Evolutionary conservation across 1,139 yeast genomes (phyloP), one percentile per base, ranked within the genome.

Genomic region (Oligophagozyma castellii): DNA sequence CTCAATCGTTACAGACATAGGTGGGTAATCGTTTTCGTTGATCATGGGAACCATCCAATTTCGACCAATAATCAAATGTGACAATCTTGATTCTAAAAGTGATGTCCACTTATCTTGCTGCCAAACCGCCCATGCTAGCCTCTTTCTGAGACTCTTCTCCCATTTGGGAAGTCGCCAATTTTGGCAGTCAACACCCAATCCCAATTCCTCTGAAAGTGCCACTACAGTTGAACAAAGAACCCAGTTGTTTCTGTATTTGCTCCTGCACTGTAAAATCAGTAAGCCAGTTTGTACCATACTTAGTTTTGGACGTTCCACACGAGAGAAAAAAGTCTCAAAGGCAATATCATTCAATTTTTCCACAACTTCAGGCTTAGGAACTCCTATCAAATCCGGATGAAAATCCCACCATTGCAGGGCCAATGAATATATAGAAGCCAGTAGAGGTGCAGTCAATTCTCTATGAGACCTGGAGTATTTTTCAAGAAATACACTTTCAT

Each of bases 51-150:
- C 83, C 20, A 73, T 56, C 89, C 92, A 79, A 47, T 78, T 77
- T 32, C 61, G 55, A 8, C 72, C 73, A 33, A 70, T 59, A 5
- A 70, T 65, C 20, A 68, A 55, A 54, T 81, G 94, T 0, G 93
- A 73, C 1, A 93, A 92, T 27, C 94, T 59, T 0, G 86, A 69
- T 46, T 81, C 89, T 35, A 72, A 69, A 25, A 83, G 56, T 1
- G 93, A 61, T 4, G 76, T 62, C 95, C 95, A 84, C 48, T 83
- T 81, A 45, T 81, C 94, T 52, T 81, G 93, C 33, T 78, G 61
- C 63, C 72, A 83, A 2, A 81, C 92, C 0, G 95, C 94, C 95
- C 95, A 84, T 0, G 94, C 93, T 29, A 84, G 56, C 32, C 95
- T 61, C 43, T 81, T 70, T 29, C 95, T 61, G 27, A 84, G 56